Evolutionary conservation across 768 basidiomycete species (phyloP).

Genomic region (Boletus subcaerulescens): DNA sequence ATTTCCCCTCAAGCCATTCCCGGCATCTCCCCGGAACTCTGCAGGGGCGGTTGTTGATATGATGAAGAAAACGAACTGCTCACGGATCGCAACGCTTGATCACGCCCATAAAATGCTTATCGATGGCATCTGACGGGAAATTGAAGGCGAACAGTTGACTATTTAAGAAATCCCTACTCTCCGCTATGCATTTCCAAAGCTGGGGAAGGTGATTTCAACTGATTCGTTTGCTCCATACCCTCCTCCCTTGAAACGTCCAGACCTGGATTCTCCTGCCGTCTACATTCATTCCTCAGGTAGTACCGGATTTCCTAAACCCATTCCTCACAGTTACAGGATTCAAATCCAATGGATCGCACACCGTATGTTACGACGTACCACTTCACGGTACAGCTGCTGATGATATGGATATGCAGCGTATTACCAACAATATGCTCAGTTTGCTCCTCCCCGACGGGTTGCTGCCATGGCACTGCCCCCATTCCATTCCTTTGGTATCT

Average conservation of each 20-base stretch:
- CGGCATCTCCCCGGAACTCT: slow-evolving; percentile 41
- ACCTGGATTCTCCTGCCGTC: slow-evolving; percentile 36
- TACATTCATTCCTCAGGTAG: slow-evolving; percentile 53
- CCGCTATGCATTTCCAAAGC: slow-evolving; percentile 37
- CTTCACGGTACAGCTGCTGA: neutral
- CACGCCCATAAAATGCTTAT: slow-evolving; percentile 20
- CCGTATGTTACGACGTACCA: slow-evolving; percentile 25
- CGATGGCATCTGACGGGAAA: neutral
- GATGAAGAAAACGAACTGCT: slow-evolving; percentile 22
- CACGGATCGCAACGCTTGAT: slow-evolving; percentile 16
- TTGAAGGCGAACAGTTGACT: neutral
- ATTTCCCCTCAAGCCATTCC: slow-evolving; percentile 30
- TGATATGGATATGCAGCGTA: neutral
- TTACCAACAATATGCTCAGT: neutral
- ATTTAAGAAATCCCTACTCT: slow-evolving; percentile 21
- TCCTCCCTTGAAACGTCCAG: slow-evolving; percentile 6
- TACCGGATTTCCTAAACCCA: slow-evolving; percentile 49
- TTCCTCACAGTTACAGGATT: slow-evolving; percentile 34
- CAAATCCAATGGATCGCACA: slow-evolving; percentile 35
- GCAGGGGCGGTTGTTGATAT: slow-evolving; percentile 34
- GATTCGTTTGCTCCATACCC: slow-evolving; percentile 22
- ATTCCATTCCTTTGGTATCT: slow-evolving; percentile 26
- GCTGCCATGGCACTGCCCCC: slow-evolving; percentile 27
- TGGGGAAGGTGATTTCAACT: slow-evolving; percentile 31
- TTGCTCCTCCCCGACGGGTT: slow-evolving; percentile 17